Conservation (phyloP, 257 asterid genomes). For the Sherardia arvensis region DNA sequence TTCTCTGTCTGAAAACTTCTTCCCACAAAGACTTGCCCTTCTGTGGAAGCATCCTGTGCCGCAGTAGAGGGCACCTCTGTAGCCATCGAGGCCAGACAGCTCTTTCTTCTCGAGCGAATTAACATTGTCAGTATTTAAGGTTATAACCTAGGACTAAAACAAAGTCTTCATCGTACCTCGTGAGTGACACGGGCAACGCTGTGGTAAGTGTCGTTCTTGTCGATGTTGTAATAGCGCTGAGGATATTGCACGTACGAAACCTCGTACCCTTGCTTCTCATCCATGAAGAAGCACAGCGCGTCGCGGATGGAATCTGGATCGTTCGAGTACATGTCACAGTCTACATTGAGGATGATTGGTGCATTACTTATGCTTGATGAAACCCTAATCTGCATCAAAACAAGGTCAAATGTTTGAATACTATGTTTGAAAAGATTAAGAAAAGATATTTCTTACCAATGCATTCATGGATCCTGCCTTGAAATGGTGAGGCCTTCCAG, state of each 20-base stretch:
- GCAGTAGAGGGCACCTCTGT: slow-evolving; percentile 41
- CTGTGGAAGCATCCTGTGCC: slow-evolving; percentile 82
- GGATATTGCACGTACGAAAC: slow-evolving; percentile 55
- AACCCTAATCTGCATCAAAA: slow-evolving; percentile 54
- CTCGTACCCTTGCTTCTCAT: slow-evolving; percentile 38
- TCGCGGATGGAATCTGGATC: slow-evolving; percentile 58
- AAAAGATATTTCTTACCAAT: slow-evolving; percentile 21
- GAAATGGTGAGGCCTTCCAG: slow-evolving; percentile 40
- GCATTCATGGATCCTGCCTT: slow-evolving; percentile 70
- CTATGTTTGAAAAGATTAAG: background rate
- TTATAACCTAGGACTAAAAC: background rate
- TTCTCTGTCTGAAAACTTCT: slow-evolving; percentile 19
- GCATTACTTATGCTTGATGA: slow-evolving; percentile 71
- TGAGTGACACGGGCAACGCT: slow-evolving; percentile 16
- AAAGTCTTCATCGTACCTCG: slow-evolving; percentile 28
- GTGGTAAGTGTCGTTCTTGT: slow-evolving; percentile 47
- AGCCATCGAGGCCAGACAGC: slow-evolving; percentile 49
- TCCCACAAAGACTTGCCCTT: slow-evolving; percentile 47
- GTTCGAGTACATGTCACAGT: slow-evolving; percentile 86
- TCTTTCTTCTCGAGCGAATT: slow-evolving; percentile 33
- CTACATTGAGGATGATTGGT: slow-evolving; percentile 68
- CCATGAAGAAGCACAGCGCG: slow-evolving; percentile 73
- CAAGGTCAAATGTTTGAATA: background rate
- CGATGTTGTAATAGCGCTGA: slow-evolving; percentile 40
- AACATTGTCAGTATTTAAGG: background rate